phyloP scores from a whole-genome alignment of 2,329 filamentous ascomycete genomes.

The Setomelanomma holmii region DNA sequence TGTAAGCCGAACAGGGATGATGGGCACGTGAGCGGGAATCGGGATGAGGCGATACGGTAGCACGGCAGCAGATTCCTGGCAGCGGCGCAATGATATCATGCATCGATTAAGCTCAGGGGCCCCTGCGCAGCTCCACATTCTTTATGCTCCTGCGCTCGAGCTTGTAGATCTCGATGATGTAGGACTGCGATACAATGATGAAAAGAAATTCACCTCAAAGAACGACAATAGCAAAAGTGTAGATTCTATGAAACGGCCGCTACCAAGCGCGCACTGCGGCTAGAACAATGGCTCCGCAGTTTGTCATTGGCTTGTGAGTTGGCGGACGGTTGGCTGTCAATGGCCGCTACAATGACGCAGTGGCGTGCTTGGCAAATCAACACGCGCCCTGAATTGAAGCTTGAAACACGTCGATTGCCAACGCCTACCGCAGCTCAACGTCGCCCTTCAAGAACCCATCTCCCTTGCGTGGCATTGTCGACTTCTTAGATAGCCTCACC shows the following conservation, averaged over 20 bases:
- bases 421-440: background rate
- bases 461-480: background rate
- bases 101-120: conserved; percentile 2
- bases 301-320: background rate
- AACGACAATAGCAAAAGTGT: background rate
- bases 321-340: background rate
- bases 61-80: background rate
- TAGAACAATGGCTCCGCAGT: background rate
- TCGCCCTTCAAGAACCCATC: background rate
- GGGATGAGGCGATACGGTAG: background rate
- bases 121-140: conserved; percentile 1
- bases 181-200: background rate
- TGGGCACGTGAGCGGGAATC: background rate
- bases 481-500: background rate
- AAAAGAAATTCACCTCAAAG: background rate
- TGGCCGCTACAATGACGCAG: conserved; percentile 5
- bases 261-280: background rate
- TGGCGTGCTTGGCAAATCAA: conserved; percentile 4
- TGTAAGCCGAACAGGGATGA: too few relatives aligned
- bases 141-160: background rate
- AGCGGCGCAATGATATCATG: conserved; percentile 8
- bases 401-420: conserved; percentile 9
- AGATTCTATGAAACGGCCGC: background rate
- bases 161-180: background rate
- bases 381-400: conserved; percentile 10